Evolutionary conservation across 2,329 filamentous ascomycete genomes (phyloP).

Genomic region (Talaromyces marneffei): DNA sequence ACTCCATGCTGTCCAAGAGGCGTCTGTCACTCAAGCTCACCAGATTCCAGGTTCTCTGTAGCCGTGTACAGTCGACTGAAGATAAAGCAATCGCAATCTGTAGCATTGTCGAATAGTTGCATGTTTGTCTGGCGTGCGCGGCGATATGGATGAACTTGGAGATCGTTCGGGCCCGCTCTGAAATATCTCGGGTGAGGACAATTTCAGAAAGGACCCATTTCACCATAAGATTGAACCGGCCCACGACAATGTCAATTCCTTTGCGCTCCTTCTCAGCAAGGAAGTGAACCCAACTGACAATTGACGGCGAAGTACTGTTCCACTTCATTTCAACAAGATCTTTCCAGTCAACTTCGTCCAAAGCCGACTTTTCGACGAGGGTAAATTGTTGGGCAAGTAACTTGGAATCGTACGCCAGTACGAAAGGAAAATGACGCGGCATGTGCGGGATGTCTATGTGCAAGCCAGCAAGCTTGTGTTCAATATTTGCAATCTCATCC

Average conservation of each 20-base stretch:
- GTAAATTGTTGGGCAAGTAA: constrained; percentile 59
- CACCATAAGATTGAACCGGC: constrained; percentile 61
- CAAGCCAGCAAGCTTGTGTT: neutral
- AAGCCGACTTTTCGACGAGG: constrained; percentile 59
- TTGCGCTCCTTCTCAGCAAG: constrained; percentile 49
- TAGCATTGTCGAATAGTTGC: constrained; percentile 62
- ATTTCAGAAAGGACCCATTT: constrained; percentile 62
- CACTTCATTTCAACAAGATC: constrained; percentile 60
- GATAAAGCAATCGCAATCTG: constrained; percentile 59
- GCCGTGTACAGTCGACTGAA: constrained; percentile 53
- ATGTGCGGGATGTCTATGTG: constrained; percentile 17
- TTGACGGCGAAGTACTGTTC: constrained; percentile 50
- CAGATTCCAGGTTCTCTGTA: constrained; percentile 54
- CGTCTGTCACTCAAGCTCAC: constrained; percentile 51
- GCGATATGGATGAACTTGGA: constrained; percentile 61
- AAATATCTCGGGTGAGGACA: constrained; percentile 52
- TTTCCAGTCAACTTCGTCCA: constrained; percentile 62
- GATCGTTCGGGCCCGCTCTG: constrained; percentile 56
- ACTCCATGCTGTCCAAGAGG: constrained; percentile 54
- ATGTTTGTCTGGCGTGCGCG: constrained; percentile 51
- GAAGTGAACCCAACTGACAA: constrained; percentile 58
- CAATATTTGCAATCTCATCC: constrained; percentile 22
- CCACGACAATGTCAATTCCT: constrained; percentile 60
- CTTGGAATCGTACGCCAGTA: constrained; percentile 58
- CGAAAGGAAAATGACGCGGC: constrained; percentile 53